Conservation (phyloP, 176 grass and related monocot species). For the Secale cereale region DNA sequence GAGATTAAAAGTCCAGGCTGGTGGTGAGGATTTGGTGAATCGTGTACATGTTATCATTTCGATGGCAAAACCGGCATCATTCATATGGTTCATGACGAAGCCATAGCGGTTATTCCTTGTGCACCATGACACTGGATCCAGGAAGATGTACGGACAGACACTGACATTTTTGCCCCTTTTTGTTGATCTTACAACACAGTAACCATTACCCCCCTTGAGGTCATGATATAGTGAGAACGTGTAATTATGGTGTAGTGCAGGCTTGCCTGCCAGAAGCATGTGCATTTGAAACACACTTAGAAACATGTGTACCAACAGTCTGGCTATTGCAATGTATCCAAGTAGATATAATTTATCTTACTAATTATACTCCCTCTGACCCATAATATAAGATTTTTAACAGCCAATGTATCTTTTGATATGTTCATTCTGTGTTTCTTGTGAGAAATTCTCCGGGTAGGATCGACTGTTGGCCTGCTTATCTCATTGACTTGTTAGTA, state of each 20-base stretch:
- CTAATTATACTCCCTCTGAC: neutral
- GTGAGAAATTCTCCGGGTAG: neutral
- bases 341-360: constrained; percentile 2
- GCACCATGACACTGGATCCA: neutral
- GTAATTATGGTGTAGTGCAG: constrained; percentile 5
- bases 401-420: neutral
- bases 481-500: too few relatives aligned
- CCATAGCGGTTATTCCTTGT: neutral
- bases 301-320: neutral
- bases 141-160: neutral
- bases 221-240: constrained; percentile 22
- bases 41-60: constrained; percentile 13
- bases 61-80: neutral
- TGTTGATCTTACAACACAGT: too few relatives aligned
- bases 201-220: neutral
- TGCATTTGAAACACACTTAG: constrained; percentile 1
- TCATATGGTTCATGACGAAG: neutral
- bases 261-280: constrained; percentile 9
- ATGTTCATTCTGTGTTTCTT: neutral
- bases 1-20: constrained; percentile 76
- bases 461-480: neutral
- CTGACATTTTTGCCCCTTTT: constrained; percentile 3
- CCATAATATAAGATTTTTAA: too few relatives aligned
- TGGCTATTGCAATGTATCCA: constrained; percentile 15
- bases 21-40: constrained; percentile 51